These are phyloP conservation scores for Ophiosphaerella korrae DNA, from an alignment of 2,329 filamentous ascomycete species.

Conservation along the genomic window DNA sequence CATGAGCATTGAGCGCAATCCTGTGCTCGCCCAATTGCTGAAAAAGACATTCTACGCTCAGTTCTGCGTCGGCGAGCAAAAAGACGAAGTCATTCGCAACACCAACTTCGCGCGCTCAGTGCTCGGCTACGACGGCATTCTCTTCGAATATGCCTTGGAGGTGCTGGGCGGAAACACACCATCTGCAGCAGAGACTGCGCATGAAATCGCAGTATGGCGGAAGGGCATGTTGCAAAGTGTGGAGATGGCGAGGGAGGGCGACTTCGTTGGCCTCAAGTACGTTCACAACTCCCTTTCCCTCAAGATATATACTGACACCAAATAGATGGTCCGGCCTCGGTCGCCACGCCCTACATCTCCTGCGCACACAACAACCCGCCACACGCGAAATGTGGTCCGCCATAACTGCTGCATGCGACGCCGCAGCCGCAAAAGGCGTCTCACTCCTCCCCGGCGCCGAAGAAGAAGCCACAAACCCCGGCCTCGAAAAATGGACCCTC, in stretches of 20 bases:
- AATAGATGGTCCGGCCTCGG: slow-evolving; percentile 80
- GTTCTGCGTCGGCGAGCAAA: slow-evolving; percentile 84
- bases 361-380: slow-evolving; percentile 67
- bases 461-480: slow-evolving; percentile 76
- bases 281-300: background rate
- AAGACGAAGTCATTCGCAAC: slow-evolving; percentile 64
- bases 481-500: slow-evolving; percentile 81
- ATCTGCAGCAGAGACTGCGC: slow-evolving; percentile 58
- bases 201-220: slow-evolving; percentile 73
- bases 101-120: slow-evolving; percentile 70
- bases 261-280: slow-evolving; percentile 62
- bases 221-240: slow-evolving; percentile 77
- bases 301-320: slow-evolving; percentile 17
- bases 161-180: slow-evolving; percentile 69
- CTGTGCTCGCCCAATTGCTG: slow-evolving; percentile 69
- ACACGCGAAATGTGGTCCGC: slow-evolving; percentile 68
- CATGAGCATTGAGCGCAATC: slow-evolving; percentile 77
- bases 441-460: slow-evolving; percentile 85
- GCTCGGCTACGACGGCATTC: slow-evolving; percentile 82
- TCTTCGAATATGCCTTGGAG: slow-evolving; percentile 83
- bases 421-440: slow-evolving; percentile 71
- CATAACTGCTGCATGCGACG: slow-evolving; percentile 75
- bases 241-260: slow-evolving; percentile 55
- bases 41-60: slow-evolving; percentile 88
- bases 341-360: slow-evolving; percentile 68